Conservation (phyloP, 2,329 filamentous ascomycete species). For the Penicillium sp. region DNA sequence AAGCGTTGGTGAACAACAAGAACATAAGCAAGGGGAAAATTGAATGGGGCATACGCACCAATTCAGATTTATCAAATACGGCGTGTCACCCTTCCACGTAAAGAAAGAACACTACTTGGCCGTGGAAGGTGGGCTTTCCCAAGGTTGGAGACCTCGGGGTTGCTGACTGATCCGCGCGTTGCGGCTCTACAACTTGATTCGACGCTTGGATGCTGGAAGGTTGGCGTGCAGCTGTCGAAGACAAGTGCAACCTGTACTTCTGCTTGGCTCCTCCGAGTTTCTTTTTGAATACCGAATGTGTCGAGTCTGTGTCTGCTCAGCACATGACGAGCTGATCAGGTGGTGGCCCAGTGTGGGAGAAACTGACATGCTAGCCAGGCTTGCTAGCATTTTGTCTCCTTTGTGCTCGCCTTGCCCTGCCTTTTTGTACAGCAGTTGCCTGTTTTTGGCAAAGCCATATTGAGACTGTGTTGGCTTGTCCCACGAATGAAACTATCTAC, state of each 20-base stretch:
- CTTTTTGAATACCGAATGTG: background rate
- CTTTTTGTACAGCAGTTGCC: slow-evolving; percentile 8
- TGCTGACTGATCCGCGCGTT: slow-evolving; percentile 8
- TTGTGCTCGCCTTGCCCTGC: slow-evolving; percentile 2
- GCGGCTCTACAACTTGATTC: slow-evolving; percentile 25
- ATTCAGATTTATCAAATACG: slow-evolving; percentile 12
- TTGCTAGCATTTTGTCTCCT: background rate
- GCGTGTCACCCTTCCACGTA: background rate
- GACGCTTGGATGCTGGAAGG: slow-evolving; percentile 9
- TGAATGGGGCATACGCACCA: slow-evolving; percentile 18
- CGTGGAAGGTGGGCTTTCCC: background rate
- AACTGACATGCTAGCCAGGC: background rate
- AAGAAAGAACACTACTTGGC: slow-evolving; percentile 4
- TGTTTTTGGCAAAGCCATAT: slow-evolving; percentile 13
- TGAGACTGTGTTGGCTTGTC: slow-evolving; percentile 12
- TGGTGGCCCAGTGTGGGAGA: background rate
- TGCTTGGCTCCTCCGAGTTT: background rate
- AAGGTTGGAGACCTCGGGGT: slow-evolving; percentile 1
- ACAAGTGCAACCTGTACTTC: slow-evolving; percentile 8
- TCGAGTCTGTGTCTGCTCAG: background rate
- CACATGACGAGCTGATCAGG: background rate
- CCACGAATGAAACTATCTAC: slow-evolving; percentile 39
- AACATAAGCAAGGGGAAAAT: slow-evolving; percentile 18
- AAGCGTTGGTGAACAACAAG: slow-evolving; percentile 11
- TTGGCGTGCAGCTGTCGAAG: slow-evolving; percentile 5